Percentiles rank a stretch among this genome's conserved stretches.
These are phyloP conservation scores for Closterium sp. DNA, from an alignment of 139 green algal genomes.

Conservation along the genomic window DNA sequence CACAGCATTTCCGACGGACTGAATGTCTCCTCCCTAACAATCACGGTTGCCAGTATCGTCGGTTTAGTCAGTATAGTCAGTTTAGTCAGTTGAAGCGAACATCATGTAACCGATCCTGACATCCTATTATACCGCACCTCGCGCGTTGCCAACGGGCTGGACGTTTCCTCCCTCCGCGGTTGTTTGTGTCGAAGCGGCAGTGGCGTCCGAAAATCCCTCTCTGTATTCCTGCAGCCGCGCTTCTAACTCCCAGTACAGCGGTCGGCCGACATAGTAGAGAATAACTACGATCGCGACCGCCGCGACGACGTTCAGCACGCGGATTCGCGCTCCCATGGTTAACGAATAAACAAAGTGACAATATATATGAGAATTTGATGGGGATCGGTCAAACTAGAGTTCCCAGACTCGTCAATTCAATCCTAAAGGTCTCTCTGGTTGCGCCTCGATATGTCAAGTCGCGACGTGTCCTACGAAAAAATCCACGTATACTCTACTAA, in stretches of 20 bases:
- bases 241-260: constrained; percentile 10
- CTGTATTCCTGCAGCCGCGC: constrained; percentile 2
- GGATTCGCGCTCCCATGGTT: background rate
- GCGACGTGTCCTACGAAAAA: too few relatives aligned
- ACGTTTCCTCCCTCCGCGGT: background rate
- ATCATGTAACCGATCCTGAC: background rate
- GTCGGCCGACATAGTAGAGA: background rate
- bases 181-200: background rate
- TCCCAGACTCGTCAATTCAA: too few relatives aligned
- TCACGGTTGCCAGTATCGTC: too few relatives aligned
- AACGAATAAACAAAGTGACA: too few relatives aligned
- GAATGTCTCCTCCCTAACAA: too few relatives aligned
- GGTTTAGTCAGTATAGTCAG: too few relatives aligned
- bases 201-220: background rate
- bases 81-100: background rate
- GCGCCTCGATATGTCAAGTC: too few relatives aligned
- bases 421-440: too few relatives aligned
- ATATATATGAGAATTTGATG: too few relatives aligned
- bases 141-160: background rate
- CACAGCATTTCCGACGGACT: too few relatives aligned
- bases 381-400: too few relatives aligned
- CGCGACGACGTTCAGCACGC: background rate
- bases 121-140: background rate
- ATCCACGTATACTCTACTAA: too few relatives aligned
- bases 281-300: constrained; percentile 1